A percentile compares a stretch with the other conserved stretches of the same genome.
These are phyloP conservation scores for Globisporangium irregulare DNA, from an alignment of 352 stramenopile genomes.

Conservation along the genomic window DNA sequence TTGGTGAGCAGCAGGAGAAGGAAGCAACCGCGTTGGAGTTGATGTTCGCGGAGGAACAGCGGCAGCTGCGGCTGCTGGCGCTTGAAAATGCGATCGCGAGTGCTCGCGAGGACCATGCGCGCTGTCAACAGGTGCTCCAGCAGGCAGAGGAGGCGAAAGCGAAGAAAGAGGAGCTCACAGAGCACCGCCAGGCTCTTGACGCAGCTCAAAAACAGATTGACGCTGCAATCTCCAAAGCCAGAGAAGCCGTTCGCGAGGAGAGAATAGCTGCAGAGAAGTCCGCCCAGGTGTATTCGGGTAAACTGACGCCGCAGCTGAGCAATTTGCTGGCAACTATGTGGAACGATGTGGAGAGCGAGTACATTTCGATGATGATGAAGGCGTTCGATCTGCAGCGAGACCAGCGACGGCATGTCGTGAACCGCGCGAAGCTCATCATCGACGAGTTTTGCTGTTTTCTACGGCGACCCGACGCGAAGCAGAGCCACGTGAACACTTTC, in stretches of 20 bases:
- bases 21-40: slow-evolving; percentile 25
- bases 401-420: slow-evolving; percentile 29
- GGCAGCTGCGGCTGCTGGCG: slow-evolving; percentile 26
- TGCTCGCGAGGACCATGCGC: slow-evolving; percentile 36
- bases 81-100: slow-evolving; percentile 35
- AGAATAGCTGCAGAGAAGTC: neutral
- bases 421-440: slow-evolving; percentile 31
- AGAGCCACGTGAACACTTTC: slow-evolving; percentile 62
- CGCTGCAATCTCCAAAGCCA: slow-evolving; percentile 16
- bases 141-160: slow-evolving; percentile 69
- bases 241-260: slow-evolving; percentile 29
- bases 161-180: slow-evolving; percentile 73
- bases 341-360: slow-evolving; percentile 57
- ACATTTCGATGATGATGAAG: slow-evolving; percentile 43
- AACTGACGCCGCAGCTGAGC: slow-evolving; percentile 31
- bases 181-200: slow-evolving; percentile 42
- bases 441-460: slow-evolving; percentile 56
- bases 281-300: slow-evolving; percentile 25
- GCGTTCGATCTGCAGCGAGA: slow-evolving; percentile 37
- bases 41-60: slow-evolving; percentile 40
- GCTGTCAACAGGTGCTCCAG: slow-evolving; percentile 34
- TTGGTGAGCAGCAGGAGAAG: slow-evolving; percentile 23
- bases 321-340: slow-evolving; percentile 39
- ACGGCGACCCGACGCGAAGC: slow-evolving; percentile 61
- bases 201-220: slow-evolving; percentile 35